Conservation (phyloP, 805 yeast species). For the Clavispora carvajalis region DNA sequence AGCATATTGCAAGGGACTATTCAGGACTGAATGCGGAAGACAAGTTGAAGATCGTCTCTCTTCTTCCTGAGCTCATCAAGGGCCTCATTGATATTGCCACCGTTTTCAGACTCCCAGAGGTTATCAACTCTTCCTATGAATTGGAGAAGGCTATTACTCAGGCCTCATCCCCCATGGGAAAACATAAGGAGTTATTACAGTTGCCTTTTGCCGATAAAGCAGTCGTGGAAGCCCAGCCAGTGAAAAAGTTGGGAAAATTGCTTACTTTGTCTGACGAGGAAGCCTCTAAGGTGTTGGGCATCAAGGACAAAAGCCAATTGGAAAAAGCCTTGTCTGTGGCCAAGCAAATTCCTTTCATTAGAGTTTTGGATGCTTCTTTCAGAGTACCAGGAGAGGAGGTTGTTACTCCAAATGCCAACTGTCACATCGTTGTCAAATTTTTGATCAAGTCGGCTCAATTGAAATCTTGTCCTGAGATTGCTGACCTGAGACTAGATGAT, state of each 20-base stretch:
- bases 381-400: conserved; percentile 80
- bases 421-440: conserved; percentile 72
- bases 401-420: conserved; percentile 60
- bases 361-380: conserved; percentile 65
- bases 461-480: conserved; percentile 48
- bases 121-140: conserved; percentile 56
- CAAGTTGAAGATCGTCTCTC: conserved; percentile 54
- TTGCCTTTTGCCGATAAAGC: conserved; percentile 64
- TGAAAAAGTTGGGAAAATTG: conserved; percentile 65
- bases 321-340: conserved; percentile 52
- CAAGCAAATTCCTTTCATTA: conserved; percentile 59
- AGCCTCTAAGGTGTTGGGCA: conserved; percentile 52
- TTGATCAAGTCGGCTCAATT: conserved; percentile 69
- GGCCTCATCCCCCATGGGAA: conserved; percentile 56
- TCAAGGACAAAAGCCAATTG: conserved; percentile 41
- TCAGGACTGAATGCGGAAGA: conserved; percentile 22
- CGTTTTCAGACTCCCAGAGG: conserved; percentile 67
- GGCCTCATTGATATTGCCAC: conserved; percentile 81
- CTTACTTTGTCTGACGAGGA: conserved; percentile 54
- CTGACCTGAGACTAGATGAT: conserved; percentile 43
- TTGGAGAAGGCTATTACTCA: conserved; percentile 69
- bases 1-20: conserved; percentile 53
- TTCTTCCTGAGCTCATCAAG: conserved; percentile 58
- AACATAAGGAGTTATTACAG: conserved; percentile 67
- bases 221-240: conserved; percentile 37